A percentile compares a stretch with the other conserved stretches of the same genome.
These are phyloP conservation scores for Tetrahymena elliotti DNA, from an alignment of 73 alveolate genomes.

Conservation along the genomic window DNA sequence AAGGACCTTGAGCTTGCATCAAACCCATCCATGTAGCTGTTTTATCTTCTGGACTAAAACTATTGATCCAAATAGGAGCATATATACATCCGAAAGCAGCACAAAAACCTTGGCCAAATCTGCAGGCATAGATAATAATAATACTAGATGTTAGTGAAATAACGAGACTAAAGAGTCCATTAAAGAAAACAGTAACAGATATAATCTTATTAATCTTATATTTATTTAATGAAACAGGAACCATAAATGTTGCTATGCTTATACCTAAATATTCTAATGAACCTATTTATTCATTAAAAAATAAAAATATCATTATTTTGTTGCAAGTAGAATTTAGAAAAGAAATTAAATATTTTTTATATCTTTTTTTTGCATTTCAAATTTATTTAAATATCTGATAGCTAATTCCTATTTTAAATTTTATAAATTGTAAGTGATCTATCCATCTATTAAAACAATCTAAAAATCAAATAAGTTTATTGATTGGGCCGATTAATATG, in stretches of 20 bases:
- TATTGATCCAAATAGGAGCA: constrained; percentile 96
- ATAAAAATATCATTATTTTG: not conserved
- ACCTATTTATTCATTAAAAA: constrained; percentile 47
- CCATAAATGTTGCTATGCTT: constrained; percentile 65
- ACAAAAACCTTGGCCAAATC: constrained; percentile 83
- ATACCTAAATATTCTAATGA: constrained; percentile 84
- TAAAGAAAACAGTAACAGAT: constrained; percentile 47
- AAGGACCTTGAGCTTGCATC: constrained; percentile 70
- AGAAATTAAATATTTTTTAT: not conserved
- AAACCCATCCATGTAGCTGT: constrained; percentile 94
- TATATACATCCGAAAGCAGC: constrained; percentile 80
- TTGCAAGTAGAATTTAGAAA: not conserved
- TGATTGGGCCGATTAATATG: too few species aligned
- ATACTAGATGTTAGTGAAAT: constrained; percentile 55
- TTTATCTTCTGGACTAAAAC: constrained; percentile 73
- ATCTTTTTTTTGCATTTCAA: not conserved
- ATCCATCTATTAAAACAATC: not conserved
- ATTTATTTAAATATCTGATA: not conserved
- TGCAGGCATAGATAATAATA: constrained; percentile 49
- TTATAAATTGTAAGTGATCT: not conserved
- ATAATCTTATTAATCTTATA: constrained; percentile 62
- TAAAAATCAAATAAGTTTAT: not conserved
- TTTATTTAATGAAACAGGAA: constrained; percentile 61
- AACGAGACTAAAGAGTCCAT: constrained; percentile 59
- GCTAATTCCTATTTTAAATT: not conserved